phyloP scores from a whole-genome alignment of 148 eudicot species.

The Polygonum maritimum region DNA sequence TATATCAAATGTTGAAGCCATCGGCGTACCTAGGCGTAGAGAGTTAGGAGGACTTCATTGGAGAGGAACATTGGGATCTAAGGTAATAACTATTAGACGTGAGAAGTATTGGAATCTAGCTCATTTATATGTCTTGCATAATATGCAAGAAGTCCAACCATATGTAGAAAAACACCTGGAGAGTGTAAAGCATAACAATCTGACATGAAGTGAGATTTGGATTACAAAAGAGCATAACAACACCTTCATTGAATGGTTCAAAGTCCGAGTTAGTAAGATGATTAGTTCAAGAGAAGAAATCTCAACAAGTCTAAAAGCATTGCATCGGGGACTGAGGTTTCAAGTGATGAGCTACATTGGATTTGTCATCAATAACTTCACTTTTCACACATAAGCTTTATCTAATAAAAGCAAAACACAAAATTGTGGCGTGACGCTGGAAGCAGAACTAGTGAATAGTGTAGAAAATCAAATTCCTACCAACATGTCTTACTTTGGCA shows the following conservation, averaged over 20 bases:
- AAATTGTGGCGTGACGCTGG: not conserved
- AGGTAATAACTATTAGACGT: not conserved
- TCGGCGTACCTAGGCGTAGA: no score
- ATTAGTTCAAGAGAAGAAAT: no score
- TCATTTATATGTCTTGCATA: not conserved
- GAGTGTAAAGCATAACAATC: not conserved
- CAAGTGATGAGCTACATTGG: no score
- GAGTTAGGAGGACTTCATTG: not conserved
- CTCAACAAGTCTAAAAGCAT: no score
- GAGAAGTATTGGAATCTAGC: no score
- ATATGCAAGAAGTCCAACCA: not conserved
- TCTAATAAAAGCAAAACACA: no score
- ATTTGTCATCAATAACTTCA: no score
- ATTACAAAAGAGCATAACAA: not conserved
- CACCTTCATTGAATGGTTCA: not conserved
- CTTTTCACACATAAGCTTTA: no score
- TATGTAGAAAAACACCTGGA: not conserved
- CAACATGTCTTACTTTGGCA: not conserved
- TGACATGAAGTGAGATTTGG: not conserved
- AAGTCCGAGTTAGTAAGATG: not conserved
- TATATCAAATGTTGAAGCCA: no score
- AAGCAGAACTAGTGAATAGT: not conserved
- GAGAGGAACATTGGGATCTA: not conserved
- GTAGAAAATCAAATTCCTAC: not conserved
- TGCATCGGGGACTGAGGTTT: no score